A percentile compares a stretch with the other conserved stretches of the same genome.
Conservation (phyloP, 305 asterid genomes). For the Fraxinus angustifolia region DNA sequence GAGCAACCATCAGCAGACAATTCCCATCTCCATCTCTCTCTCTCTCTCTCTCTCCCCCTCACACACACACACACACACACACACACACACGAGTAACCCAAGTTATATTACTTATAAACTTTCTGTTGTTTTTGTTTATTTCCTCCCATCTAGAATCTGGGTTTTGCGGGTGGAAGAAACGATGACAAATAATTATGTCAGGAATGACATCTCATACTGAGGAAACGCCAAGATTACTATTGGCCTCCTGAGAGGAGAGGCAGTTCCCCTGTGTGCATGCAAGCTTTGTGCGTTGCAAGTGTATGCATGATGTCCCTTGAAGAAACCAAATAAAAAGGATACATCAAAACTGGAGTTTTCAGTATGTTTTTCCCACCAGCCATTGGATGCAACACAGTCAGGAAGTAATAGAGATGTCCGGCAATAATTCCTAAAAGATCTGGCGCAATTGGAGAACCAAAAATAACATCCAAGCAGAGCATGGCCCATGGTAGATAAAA, state of each 20-base stretch:
- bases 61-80: too few species aligned
- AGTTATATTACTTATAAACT: not conserved
- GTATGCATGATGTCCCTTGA: not conserved
- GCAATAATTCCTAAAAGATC: constrained; percentile 82
- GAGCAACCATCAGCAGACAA: not conserved
- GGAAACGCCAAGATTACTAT: not conserved
- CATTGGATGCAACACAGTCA: constrained; percentile 86
- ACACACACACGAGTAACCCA: not conserved
- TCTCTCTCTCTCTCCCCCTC: not conserved
- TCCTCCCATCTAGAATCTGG: not conserved
- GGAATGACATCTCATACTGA: not conserved
- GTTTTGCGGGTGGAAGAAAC: not conserved
- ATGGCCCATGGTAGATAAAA: constrained; percentile 98
- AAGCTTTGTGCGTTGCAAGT: not conserved
- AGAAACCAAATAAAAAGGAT: constrained; percentile 51
- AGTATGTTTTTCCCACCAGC: constrained; percentile 76
- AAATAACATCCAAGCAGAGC: constrained; percentile 83
- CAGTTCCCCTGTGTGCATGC: not conserved
- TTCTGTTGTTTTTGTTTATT: not conserved
- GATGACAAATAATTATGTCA: not conserved
- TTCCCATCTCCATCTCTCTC: not conserved
- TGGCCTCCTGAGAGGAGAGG: not conserved
- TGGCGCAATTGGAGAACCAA: constrained; percentile 73
- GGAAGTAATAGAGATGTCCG: constrained; percentile 88
- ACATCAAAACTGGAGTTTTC: constrained; percentile 75